Evolutionary conservation across 176 grass and related monocot genomes (phyloP), one percentile per base, ranked within the genome.

Genomic region (Zoysia pacifica): DNA sequence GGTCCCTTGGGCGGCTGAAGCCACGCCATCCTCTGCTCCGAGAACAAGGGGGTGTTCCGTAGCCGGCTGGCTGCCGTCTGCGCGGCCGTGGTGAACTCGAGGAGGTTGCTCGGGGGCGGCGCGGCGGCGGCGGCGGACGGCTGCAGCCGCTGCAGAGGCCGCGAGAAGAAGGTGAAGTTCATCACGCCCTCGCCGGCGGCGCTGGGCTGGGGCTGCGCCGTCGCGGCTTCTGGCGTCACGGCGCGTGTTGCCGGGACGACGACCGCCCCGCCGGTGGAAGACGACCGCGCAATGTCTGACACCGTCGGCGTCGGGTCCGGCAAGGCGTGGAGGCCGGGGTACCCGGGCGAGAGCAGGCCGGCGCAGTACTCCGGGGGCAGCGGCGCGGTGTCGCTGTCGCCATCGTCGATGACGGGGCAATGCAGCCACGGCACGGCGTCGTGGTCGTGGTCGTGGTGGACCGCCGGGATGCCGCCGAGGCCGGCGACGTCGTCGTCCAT

Each of bases 111-210:
- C 15, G 73, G 7, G 2, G 82, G 2, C 1, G 45, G 1, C 51
- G 4, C 13, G 8, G 48, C 36, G 7, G 48, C 36, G 7, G 39
- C 37, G 43, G 67, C 28, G 61, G 80, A 18, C 2, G 63, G 11
- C 11, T n/a, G 19, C 47, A 44, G 50, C 2, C 87, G 72, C 59
- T 89, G 82, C n/a, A 85, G 82, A 1, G 77, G 82, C 59, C 60
- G 37, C 5, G 87, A 85, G 82, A 89, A 89, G 82, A 89, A 89
- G 48, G 72, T 72, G 72, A 89, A 89, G 82, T 89, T 89, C 78
- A 89, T 66, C 49, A 85, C 67, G 65, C 77, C 72, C 35, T 84
- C 81, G 0, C 2, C 16, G 43, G 58, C 67, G 67, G 38, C 74
- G 13, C 1, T 69, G 5, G 63, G 28, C 11, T 63, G 73, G 2